phyloP scores from a whole-genome alignment of 2,329 filamentous ascomycete species.

The Ophiostoma himal-ulmi region DNA sequence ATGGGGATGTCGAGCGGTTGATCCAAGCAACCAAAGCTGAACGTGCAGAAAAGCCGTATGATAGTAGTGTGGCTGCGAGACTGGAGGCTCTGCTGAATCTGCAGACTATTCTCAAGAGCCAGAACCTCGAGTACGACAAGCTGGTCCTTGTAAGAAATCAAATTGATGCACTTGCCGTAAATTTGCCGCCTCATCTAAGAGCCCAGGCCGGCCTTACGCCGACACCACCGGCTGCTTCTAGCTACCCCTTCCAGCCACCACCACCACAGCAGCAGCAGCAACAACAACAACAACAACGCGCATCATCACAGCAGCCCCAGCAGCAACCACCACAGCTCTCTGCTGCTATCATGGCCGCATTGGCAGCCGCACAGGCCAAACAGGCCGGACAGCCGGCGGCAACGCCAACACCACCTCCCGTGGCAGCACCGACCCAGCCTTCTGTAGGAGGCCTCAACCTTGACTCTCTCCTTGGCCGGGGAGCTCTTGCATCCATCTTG shows the following conservation, averaged over 20 bases:
- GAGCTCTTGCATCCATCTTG: constrained; percentile 55
- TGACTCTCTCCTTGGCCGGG: constrained; percentile 54
- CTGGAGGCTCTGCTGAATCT: constrained; percentile 81
- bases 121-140: constrained; percentile 73
- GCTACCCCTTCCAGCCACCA: constrained; percentile 26
- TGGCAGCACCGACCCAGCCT: constrained; percentile 28
- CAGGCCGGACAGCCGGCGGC: constrained; percentile 27
- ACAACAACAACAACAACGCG: constrained; percentile 28
- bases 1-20: constrained; percentile 74
- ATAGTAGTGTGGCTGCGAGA: constrained; percentile 69
- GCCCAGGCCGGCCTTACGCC: constrained; percentile 32
- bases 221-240: constrained; percentile 30
- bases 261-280: constrained; percentile 32
- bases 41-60: constrained; percentile 69
- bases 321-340: constrained; percentile 25
- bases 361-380: constrained; percentile 30
- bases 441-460: constrained; percentile 40
- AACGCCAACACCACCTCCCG: constrained; percentile 18
- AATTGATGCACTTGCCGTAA: constrained; percentile 70
- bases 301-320: constrained; percentile 29
- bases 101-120: constrained; percentile 70
- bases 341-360: constrained; percentile 23
- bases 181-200: constrained; percentile 46
- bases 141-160: constrained; percentile 79
- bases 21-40: constrained; percentile 67